Evolutionary conservation across 139 green algal species (phyloP).

Genomic region (Chlorella sp.): DNA sequence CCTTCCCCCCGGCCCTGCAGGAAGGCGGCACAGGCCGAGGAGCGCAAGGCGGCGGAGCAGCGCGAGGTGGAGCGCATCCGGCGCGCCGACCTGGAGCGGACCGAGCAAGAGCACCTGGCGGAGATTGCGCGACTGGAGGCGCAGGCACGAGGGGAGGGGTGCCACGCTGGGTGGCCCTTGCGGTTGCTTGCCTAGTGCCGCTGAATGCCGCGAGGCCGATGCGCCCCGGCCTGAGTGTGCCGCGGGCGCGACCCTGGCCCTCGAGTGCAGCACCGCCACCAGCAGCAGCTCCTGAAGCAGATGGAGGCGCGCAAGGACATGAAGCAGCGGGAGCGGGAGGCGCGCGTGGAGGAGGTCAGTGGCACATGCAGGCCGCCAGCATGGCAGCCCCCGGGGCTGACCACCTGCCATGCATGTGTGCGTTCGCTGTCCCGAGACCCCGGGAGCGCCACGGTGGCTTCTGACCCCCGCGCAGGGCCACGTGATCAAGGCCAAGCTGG

Average conservation of each 20-base stretch:
- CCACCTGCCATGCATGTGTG: background rate
- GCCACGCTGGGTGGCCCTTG: too few relatives aligned
- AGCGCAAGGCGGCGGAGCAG: background rate
- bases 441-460: background rate
- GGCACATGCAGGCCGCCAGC: conserved; percentile 12
- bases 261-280: conserved; percentile 12
- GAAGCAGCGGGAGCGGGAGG: background rate
- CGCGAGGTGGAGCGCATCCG: conserved; percentile 2
- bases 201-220: too few relatives aligned
- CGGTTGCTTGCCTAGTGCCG: too few relatives aligned
- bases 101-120: conserved; percentile 15
- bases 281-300: conserved; percentile 24
- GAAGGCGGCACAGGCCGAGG: conserved; percentile 8
- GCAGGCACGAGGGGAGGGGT: too few relatives aligned
- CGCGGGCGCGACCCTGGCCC: too few relatives aligned
- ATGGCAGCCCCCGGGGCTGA: background rate
- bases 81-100: background rate
- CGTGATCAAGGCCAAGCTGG: background rate
- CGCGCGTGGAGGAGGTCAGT: conserved; percentile 14
- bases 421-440: background rate
- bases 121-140: conserved; percentile 24
- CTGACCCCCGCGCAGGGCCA: background rate
- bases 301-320: conserved; percentile 22
- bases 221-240: too few relatives aligned
- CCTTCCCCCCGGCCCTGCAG: too few relatives aligned